Evolutionary conservation across 2,329 filamentous ascomycete genomes (phyloP).

Genomic region (Colletotrichum tropicale): DNA sequence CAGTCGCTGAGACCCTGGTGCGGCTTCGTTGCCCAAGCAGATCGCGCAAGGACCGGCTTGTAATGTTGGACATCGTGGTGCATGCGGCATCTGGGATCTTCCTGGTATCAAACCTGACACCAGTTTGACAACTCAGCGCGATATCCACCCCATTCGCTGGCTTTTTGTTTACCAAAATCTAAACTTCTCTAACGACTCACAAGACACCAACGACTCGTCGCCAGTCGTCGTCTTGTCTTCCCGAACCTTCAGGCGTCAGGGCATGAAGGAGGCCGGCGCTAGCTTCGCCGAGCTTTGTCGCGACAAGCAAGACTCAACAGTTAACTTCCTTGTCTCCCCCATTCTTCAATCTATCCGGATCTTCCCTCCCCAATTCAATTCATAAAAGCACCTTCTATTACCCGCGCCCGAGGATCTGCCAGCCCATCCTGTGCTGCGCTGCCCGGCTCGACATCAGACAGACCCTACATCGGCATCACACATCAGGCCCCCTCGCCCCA

Average conservation of each 20-base stretch:
- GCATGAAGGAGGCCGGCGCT: slow-evolving; percentile 20
- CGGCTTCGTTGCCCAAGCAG: slow-evolving; percentile 42
- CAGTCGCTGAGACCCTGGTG: slow-evolving; percentile 42
- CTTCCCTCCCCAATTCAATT: slow-evolving; percentile 17
- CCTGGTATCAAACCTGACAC: slow-evolving; percentile 42
- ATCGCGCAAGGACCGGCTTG: slow-evolving; percentile 45
- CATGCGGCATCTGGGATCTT: slow-evolving; percentile 43
- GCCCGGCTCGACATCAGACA: slow-evolving; percentile 21
- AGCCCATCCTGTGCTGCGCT: slow-evolving; percentile 20
- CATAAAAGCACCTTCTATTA: slow-evolving; percentile 21
- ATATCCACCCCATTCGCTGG: slow-evolving; percentile 31
- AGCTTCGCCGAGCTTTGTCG: slow-evolving; percentile 22
- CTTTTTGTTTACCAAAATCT: slow-evolving; percentile 24
- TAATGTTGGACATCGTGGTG: slow-evolving; percentile 39
- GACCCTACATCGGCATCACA: slow-evolving; percentile 19
- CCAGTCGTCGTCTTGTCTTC: slow-evolving; percentile 19
- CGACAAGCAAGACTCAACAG: slow-evolving; percentile 20
- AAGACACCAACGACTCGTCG: slow-evolving; percentile 23
- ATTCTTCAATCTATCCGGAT: slow-evolving; percentile 12
- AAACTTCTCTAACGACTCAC: slow-evolving; percentile 21
- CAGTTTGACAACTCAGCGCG: slow-evolving; percentile 39
- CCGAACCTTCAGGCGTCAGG: slow-evolving; percentile 21
- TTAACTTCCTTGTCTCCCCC: slow-evolving; percentile 20
- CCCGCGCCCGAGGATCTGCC: slow-evolving; percentile 15
- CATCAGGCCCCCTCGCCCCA: slow-evolving; percentile 16